Conservation (phyloP, 352 stramenopile genomes). For the Phytophthora vignae region DNA sequence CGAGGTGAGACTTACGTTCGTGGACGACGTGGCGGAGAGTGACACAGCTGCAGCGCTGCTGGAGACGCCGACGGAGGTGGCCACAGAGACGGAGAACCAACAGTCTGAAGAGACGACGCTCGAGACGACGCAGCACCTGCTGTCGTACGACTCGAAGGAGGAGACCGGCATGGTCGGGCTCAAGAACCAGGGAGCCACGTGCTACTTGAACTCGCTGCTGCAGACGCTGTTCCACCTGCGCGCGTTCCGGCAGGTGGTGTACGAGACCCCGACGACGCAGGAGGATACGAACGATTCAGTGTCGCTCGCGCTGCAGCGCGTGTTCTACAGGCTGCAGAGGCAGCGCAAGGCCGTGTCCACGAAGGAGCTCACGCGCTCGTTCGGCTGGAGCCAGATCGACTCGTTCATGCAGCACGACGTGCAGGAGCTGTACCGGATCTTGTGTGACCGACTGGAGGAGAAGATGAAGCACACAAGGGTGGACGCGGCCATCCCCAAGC, state of each 20-base stretch:
- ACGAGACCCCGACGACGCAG: constrained; percentile 75
- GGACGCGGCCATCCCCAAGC: constrained; percentile 79
- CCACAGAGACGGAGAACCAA: not conserved
- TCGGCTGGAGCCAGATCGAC: constrained; percentile 93
- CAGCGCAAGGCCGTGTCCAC: constrained; percentile 87
- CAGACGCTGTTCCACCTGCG: constrained; percentile 93
- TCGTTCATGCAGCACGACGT: constrained; percentile 95
- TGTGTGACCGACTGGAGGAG: constrained; percentile 93
- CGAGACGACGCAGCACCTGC: constrained; percentile 41
- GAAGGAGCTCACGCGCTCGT: constrained; percentile 93
- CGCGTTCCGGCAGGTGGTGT: constrained; percentile 88
- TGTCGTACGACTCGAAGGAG: constrained; percentile 79
- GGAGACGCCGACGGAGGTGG: constrained; percentile 11
- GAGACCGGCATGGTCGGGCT: constrained; percentile 89
- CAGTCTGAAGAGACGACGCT: constrained; percentile 10
- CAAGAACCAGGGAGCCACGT: constrained; percentile 93
- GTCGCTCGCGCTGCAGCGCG: constrained; percentile 81
- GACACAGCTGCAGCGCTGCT: constrained; percentile 26
- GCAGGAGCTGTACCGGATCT: constrained; percentile 91
- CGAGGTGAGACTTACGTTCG: constrained; percentile 51
- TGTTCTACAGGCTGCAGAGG: constrained; percentile 86
- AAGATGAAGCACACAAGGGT: constrained; percentile 93
- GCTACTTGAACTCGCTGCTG: constrained; percentile 95
- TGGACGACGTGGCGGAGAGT: constrained; percentile 35
- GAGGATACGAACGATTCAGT: constrained; percentile 90